phyloP scores from a whole-genome alignment of 2,329 filamentous ascomycete genomes.

The Tolypocladium sp. region DNA sequence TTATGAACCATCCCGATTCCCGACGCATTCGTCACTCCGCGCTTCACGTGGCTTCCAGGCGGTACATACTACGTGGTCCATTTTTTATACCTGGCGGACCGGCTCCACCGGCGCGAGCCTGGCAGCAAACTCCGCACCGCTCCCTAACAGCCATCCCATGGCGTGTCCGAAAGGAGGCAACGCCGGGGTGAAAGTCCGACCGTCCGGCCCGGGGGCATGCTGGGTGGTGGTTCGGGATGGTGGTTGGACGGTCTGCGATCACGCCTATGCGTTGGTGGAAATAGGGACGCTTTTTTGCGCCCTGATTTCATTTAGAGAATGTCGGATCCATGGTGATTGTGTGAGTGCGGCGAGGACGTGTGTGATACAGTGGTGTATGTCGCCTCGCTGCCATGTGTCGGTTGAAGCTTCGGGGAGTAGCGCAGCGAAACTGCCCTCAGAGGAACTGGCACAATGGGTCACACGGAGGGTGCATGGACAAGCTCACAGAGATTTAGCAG shows the following conservation, averaged over 20 bases:
- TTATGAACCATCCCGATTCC: background rate
- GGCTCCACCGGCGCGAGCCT: background rate
- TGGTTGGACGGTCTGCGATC: background rate
- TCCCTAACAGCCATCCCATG: background rate
- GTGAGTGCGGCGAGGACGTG: background rate
- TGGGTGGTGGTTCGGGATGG: background rate
- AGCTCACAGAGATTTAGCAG: background rate
- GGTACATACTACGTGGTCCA: background rate
- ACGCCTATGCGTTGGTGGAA: too few relatives aligned
- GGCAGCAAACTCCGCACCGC: background rate
- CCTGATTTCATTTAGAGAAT: too few relatives aligned
- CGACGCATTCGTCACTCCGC: background rate
- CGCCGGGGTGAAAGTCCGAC: background rate
- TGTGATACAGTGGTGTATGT: background rate
- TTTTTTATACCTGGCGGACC: background rate
- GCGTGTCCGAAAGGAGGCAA: background rate
- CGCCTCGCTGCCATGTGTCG: background rate
- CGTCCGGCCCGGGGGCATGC: background rate
- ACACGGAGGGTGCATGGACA: background rate
- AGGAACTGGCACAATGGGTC: background rate
- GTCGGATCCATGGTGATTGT: background rate
- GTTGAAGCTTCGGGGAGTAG: background rate
- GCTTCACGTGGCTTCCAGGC: background rate
- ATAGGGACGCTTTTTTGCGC: too few relatives aligned
- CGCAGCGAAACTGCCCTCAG: background rate